Evolutionary conservation across 257 asterid genomes (phyloP).

Genomic region (Thymus quinquecostatus): DNA sequence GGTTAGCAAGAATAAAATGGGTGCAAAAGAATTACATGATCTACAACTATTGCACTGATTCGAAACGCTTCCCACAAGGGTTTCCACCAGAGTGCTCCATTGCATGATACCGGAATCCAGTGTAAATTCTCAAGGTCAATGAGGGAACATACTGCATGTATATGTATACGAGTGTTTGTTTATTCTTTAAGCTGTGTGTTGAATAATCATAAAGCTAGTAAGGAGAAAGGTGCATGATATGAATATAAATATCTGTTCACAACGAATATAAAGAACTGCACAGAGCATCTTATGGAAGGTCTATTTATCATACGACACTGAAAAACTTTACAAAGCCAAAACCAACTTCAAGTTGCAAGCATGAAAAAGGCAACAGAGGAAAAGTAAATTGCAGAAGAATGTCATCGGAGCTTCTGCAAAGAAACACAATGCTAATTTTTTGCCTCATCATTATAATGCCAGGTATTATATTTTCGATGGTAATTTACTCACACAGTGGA

Average conservation of each 20-base stretch:
- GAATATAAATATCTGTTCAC: conserved; percentile 1
- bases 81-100: conserved; percentile 50
- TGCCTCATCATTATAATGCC: too few relatives aligned
- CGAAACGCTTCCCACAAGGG: conserved; percentile 51
- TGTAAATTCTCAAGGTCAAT: not conserved
- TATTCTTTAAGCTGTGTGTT: conserved; percentile 10
- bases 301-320: not conserved
- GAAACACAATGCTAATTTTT: too few relatives aligned
- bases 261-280: not conserved
- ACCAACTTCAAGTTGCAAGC: too few relatives aligned
- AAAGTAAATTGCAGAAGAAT: not conserved
- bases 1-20: conserved; percentile 41
- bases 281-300: not conserved
- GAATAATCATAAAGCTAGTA: not conserved
- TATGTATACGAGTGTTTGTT: not conserved
- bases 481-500: too few relatives aligned
- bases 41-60: conserved; percentile 52
- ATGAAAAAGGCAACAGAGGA: not conserved
- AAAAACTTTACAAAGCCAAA: too few relatives aligned
- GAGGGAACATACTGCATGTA: not conserved
- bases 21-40: conserved; percentile 53
- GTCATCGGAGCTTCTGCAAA: too few relatives aligned
- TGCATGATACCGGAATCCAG: conserved; percentile 23
- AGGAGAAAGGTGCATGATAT: not conserved
- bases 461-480: too few relatives aligned